A percentile compares a stretch with the other conserved stretches of the same genome.
These are phyloP conservation scores for Lentinula sp. DNA, from an alignment of 768 basidiomycete genomes.

Conservation along the genomic window DNA sequence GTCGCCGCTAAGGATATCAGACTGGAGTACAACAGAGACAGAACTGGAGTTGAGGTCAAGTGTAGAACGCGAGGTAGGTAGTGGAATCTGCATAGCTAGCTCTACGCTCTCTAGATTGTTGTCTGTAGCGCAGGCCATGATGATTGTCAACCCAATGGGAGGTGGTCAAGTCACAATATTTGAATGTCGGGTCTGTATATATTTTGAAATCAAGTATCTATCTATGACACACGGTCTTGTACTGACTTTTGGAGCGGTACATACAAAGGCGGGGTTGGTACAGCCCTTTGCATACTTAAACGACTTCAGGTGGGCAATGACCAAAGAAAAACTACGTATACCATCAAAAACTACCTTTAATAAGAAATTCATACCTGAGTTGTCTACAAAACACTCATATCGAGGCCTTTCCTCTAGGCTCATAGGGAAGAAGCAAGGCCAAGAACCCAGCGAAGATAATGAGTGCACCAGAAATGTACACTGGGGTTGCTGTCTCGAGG, in stretches of 20 bases:
- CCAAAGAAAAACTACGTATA: no score
- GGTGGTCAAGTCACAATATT: no score
- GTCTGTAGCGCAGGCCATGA: no score
- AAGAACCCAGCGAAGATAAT: constrained; percentile 55
- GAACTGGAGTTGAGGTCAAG: background rate
- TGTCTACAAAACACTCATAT: constrained; percentile 33
- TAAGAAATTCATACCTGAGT: background rate
- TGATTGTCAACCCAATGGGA: no score
- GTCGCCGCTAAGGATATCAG: background rate
- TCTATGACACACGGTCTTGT: no score
- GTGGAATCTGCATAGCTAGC: background rate
- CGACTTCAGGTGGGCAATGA: no score
- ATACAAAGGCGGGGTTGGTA: no score
- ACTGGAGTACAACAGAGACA: background rate
- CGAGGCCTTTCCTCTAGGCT: constrained; percentile 69
- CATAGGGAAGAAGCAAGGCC: constrained; percentile 63
- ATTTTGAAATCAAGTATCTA: no score
- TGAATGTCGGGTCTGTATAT: no score
- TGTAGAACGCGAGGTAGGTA: background rate
- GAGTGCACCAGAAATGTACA: constrained; percentile 65
- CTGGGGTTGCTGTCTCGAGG: constrained; percentile 57
- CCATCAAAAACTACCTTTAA: background rate
- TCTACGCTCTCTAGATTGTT: background rate
- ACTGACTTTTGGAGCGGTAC: no score
- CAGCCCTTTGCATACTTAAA: no score